Percentiles rank a stretch among this genome's conserved stretches.
Conservation (phyloP, 441 rosid genomes). For the Jatropha multifida region DNA sequence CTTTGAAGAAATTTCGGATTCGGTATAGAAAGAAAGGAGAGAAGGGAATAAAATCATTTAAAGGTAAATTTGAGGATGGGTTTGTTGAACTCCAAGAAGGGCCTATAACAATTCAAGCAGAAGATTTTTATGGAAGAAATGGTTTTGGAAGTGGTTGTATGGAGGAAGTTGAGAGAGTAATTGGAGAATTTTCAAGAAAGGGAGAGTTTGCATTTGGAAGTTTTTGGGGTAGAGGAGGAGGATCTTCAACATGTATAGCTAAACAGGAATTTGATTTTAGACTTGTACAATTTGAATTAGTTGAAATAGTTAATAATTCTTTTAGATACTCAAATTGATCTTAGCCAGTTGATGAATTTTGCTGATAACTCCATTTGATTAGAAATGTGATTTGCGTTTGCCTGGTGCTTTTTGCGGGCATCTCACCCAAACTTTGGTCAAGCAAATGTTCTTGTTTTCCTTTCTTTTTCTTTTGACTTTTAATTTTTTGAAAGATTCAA, state of each 20-base stretch:
- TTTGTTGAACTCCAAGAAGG: constrained; percentile 26
- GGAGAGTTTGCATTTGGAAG: constrained; percentile 87
- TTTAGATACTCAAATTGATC: constrained; percentile 11
- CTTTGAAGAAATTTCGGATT: constrained; percentile 47
- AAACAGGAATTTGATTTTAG: constrained; percentile 37
- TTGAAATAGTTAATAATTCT: constrained; percentile 31
- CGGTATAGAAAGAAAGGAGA: constrained; percentile 25
- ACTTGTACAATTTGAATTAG: constrained; percentile 40
- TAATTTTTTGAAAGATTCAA: neutral
- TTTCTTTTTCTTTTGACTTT: neutral
- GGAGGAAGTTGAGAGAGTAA: constrained; percentile 55
- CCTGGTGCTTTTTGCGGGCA: neutral
- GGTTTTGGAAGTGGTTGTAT: constrained; percentile 37
- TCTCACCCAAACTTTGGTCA: neutral
- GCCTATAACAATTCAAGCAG: constrained; percentile 26
- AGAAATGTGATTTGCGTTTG: neutral
- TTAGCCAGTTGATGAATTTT: neutral
- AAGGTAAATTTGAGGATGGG: constrained; percentile 12
- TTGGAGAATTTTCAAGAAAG: constrained; percentile 50
- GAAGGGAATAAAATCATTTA: constrained; percentile 4
- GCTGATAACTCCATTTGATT: neutral
- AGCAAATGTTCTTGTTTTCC: no score
- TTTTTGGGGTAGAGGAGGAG: constrained; percentile 62
- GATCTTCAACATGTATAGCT: constrained; percentile 19
- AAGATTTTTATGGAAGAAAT: constrained; percentile 24